These are phyloP conservation scores for Ramaria rubella DNA, from an alignment of 768 basidiomycete species.

Conservation along the genomic window DNA sequence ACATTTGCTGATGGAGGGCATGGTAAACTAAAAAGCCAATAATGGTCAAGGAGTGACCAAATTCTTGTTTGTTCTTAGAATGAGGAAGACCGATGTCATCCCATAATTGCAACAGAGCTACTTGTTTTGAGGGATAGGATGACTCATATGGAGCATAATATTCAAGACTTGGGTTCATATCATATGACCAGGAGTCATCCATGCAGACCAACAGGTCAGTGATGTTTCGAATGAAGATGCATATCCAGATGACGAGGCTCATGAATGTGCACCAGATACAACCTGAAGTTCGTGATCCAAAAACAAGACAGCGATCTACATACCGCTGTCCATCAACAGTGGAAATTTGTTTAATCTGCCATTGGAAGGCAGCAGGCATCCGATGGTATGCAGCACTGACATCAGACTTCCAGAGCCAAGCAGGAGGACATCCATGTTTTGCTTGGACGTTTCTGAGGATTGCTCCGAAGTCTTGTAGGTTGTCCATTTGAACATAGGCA, in stretches of 20 bases:
- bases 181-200: slow-evolving; percentile 19
- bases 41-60: slow-evolving; percentile 26
- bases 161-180: slow-evolving; percentile 12
- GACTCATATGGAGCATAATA: slow-evolving; percentile 28
- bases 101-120: slow-evolving; percentile 31
- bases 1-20: slow-evolving; percentile 13
- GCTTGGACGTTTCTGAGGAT: slow-evolving; percentile 18
- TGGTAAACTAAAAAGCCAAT: slow-evolving; percentile 34
- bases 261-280: slow-evolving; percentile 28
- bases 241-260: slow-evolving; percentile 33
- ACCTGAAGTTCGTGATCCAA: slow-evolving; percentile 25
- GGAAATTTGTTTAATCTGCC: slow-evolving; percentile 37
- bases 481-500: too few species aligned
- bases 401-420: slow-evolving; percentile 30
- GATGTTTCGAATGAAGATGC: slow-evolving; percentile 15
- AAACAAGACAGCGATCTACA: slow-evolving; percentile 29
- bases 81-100: slow-evolving; percentile 36
- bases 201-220: slow-evolving; percentile 22
- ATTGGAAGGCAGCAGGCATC: slow-evolving; percentile 31
- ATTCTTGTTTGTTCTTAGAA: slow-evolving; percentile 33
- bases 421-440: neutral
- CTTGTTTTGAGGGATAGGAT: slow-evolving; percentile 27
- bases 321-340: slow-evolving; percentile 12
- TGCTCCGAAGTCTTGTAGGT: slow-evolving; percentile 21
- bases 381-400: slow-evolving; percentile 31